Percentiles rank a stretch among this genome's conserved stretches.
These are phyloP conservation scores for Neurospora intermedia DNA, from an alignment of 495 filamentous ascomycete genomes.

Conservation along the genomic window DNA sequence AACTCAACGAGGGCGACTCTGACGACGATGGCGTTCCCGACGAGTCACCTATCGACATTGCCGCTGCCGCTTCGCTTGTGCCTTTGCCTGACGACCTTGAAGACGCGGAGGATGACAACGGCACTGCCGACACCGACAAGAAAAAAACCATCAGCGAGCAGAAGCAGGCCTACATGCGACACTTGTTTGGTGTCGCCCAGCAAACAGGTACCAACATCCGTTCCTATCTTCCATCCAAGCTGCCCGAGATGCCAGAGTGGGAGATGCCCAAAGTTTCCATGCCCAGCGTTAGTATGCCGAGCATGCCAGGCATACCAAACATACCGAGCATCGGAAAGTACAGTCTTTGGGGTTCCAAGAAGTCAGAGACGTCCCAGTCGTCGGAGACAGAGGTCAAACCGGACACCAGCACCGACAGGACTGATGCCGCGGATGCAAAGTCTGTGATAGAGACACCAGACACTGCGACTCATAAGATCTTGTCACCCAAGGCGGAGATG, in stretches of 20 bases:
- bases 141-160: slow-evolving; percentile 9
- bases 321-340: slow-evolving; percentile 10
- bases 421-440: not conserved
- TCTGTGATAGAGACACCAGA: not conserved
- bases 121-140: slow-evolving; percentile 5
- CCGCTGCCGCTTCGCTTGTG: slow-evolving; percentile 32
- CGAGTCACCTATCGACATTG: slow-evolving; percentile 37
- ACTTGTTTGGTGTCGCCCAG: slow-evolving; percentile 36
- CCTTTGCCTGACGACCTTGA: slow-evolving; percentile 31
- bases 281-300: slow-evolving; percentile 15
- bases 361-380: not conserved
- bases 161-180: slow-evolving; percentile 31
- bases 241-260: slow-evolving; percentile 22
- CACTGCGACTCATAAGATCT: not conserved
- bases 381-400: not conserved
- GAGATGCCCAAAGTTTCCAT: slow-evolving; percentile 19
- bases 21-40: slow-evolving; percentile 18
- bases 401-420: not conserved
- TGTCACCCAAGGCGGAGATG: not conserved
- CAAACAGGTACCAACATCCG: slow-evolving; percentile 28
- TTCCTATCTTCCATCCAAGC: slow-evolving; percentile 32
- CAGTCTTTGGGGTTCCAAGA: slow-evolving; percentile 13
- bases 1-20: slow-evolving; percentile 10
- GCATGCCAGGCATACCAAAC: slow-evolving; percentile 14
- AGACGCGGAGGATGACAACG: slow-evolving; percentile 5